phyloP scores from a whole-genome alignment of 495 filamentous ascomycete species.

The Talaromyces trachyspermus region DNA sequence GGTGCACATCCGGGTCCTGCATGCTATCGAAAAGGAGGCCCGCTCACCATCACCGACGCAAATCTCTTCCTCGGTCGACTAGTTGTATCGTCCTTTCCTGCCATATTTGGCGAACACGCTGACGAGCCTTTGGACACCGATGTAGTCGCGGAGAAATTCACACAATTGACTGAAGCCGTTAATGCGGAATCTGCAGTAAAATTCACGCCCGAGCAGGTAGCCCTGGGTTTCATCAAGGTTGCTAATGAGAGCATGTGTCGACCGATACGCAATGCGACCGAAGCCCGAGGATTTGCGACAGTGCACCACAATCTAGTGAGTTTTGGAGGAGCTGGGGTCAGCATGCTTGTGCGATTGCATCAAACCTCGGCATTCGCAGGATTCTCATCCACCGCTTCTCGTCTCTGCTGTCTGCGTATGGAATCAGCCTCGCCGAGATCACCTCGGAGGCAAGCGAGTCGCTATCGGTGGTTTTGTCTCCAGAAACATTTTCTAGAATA shows the following conservation, averaged over 20 bases:
- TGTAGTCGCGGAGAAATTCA: conserved; percentile 67
- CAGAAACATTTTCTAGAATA: conserved; percentile 20
- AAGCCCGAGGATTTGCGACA: conserved; percentile 44
- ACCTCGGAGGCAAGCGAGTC: conserved; percentile 46
- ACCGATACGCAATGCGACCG: conserved; percentile 46
- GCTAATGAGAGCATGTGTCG: conserved; percentile 49
- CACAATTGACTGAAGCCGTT: conserved; percentile 69
- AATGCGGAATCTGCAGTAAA: conserved; percentile 49
- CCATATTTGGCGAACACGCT: conserved; percentile 53
- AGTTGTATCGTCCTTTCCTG: conserved; percentile 11
- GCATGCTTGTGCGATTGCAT: conserved; percentile 44
- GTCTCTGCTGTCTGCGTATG: conserved; percentile 46
- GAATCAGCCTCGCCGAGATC: conserved; percentile 45
- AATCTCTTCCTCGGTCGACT: conserved; percentile 27
- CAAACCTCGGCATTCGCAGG: conserved; percentile 38
- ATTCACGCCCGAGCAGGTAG: conserved; percentile 83
- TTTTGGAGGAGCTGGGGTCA: conserved; percentile 50
- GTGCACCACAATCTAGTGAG: conserved; percentile 42
- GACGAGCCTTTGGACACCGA: conserved; percentile 75
- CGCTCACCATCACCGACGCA: conserved; percentile 33
- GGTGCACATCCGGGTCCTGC: conserved; percentile 50
- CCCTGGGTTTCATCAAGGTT: conserved; percentile 49
- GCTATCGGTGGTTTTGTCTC: conserved; percentile 28
- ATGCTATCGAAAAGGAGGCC: conserved; percentile 63
- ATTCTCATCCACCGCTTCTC: conserved; percentile 48